Percentiles rank a stretch among this genome's conserved stretches.
Conservation (phyloP, 2,329 filamentous ascomycete species). For the Fusarium decemcellulare region DNA sequence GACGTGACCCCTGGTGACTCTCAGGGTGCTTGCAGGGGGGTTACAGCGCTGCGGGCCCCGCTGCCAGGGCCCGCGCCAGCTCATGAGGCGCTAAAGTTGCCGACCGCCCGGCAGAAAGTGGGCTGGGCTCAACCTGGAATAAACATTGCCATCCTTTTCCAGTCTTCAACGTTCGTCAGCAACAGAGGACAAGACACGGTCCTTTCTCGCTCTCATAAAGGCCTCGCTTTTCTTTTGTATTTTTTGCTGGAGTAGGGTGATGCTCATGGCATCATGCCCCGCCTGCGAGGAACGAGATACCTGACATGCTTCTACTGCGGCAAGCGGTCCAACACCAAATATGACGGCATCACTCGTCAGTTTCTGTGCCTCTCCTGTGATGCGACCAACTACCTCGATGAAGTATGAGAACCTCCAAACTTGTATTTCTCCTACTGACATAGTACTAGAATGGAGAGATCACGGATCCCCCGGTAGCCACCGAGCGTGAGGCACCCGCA, state of each 20-base stretch:
- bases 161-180: slow-evolving; percentile 32
- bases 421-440: slow-evolving; percentile 8
- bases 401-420: slow-evolving; percentile 64
- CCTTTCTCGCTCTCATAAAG: not conserved
- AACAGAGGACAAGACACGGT: not conserved
- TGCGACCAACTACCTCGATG: slow-evolving; percentile 89
- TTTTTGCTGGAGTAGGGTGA: not conserved
- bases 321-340: slow-evolving; percentile 72
- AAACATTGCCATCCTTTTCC: slow-evolving; percentile 30
- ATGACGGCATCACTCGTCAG: slow-evolving; percentile 70
- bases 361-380: slow-evolving; percentile 87
- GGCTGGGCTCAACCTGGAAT: slow-evolving; percentile 29
- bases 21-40: slow-evolving; percentile 31
- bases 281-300: slow-evolving; percentile 57
- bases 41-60: slow-evolving; percentile 20
- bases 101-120: slow-evolving; percentile 56
- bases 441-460: slow-evolving; percentile 82
- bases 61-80: slow-evolving; percentile 18
- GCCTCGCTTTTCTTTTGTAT: not conserved
- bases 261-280: slow-evolving; percentile 56
- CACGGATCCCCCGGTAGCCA: slow-evolving; percentile 82
- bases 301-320: slow-evolving; percentile 90
- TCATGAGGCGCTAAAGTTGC: slow-evolving; percentile 21
- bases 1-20: slow-evolving; percentile 27
- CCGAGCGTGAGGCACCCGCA: slow-evolving; percentile 58